Evolutionary conservation across 352 stramenopile species (phyloP), one percentile per base, ranked within the genome.

Genomic region (Phytophthora rubi): DNA sequence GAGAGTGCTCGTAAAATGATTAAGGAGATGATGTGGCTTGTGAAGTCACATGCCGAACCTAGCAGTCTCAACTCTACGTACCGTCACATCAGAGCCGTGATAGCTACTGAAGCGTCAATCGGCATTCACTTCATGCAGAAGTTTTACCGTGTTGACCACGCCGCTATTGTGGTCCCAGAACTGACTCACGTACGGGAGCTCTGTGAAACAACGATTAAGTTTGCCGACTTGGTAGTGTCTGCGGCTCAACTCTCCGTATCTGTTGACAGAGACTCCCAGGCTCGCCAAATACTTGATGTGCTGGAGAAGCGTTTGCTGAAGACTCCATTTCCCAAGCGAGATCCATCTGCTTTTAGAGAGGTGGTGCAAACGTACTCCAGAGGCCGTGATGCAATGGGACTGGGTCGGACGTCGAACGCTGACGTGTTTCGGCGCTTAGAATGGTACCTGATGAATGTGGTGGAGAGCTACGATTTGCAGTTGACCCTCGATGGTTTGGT

Each of bases 101-200:
- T 62, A 1, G n/a, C 52, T 1, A 26, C 52, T 5, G 51, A 63
- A 30, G 18, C 45, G 7, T 32, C 21, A 15, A 59, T 47, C 47
- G n/a, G 55, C 12, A 53, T 73, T n/a, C 53, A 73, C 54, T 45
- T 68, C 45, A 64, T 73, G 65, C 53, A 73, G 59, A 73, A 68
- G 37, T 53, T 73, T 7, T 37, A 73, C 28, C 65, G 65, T 12
- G 42, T 68, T 32, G 65, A 68, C 23, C 45, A 68, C 15, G 30
- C 39, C 21, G 39, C 33, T 3, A 23, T 45, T 45, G n/a, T 42
- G 0, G 42, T n/a, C 15, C 10, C 33, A 16, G 52, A 37, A 8
- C 58, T 73, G 39, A 44, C 45, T n/a, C 47, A 59, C 6, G 53
- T 56, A 10, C 47, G 54, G 5, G 26, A 58, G 21, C 45, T 68